These are phyloP conservation scores for Yamadazyma philogaea DNA, from an alignment of 805 yeast genomes.

Conservation along the genomic window DNA sequence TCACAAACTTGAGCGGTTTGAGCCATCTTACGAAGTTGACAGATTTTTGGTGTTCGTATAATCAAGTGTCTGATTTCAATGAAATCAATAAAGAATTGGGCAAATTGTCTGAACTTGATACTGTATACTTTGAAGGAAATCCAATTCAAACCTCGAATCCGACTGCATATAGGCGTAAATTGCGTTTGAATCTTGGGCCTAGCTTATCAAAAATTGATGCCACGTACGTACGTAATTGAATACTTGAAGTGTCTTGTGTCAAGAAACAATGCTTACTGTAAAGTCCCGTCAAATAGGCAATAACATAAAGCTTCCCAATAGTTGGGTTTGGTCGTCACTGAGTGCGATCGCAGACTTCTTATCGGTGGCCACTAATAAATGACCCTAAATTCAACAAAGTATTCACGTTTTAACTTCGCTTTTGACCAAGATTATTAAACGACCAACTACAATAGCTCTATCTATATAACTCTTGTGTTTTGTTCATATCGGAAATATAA, in stretches of 20 bases:
- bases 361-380: neutral
- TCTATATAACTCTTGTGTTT: too few species aligned
- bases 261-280: too few species aligned
- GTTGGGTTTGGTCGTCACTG: neutral
- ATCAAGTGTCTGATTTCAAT: conserved; percentile 63
- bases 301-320: too few species aligned
- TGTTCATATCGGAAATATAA: too few species aligned
- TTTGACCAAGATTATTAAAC: too few species aligned
- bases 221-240: conserved; percentile 48
- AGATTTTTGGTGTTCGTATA: conserved; percentile 91
- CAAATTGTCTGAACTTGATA: conserved; percentile 62
- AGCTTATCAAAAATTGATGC: conserved; percentile 87
- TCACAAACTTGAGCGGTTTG: conserved; percentile 60
- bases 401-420: too few species aligned
- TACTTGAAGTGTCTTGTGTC: too few species aligned
- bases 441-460: too few species aligned
- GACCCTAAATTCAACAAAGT: neutral
- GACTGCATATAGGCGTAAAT: conserved; percentile 83
- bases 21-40: conserved; percentile 68
- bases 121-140: conserved; percentile 92
- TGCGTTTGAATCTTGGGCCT: conserved; percentile 68
- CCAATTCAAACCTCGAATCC: conserved; percentile 73
- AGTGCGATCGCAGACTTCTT: neutral
- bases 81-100: conserved; percentile 67
- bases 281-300: too few species aligned